These are phyloP conservation scores for Apiospora rasikravindrae DNA, from an alignment of 2,329 filamentous ascomycete genomes.

Conservation along the genomic window DNA sequence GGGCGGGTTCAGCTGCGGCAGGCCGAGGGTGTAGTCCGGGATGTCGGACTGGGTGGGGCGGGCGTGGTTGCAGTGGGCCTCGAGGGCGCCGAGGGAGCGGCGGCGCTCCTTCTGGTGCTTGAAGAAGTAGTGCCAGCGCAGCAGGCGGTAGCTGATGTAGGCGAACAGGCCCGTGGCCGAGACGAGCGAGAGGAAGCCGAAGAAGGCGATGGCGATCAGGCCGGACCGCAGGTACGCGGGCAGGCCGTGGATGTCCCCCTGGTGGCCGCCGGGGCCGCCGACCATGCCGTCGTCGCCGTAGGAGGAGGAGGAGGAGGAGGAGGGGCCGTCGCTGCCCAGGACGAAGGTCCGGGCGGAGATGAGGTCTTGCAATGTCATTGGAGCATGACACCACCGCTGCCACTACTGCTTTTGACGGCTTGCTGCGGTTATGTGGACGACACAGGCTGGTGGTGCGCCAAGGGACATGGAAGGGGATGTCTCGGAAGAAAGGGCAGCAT, in stretches of 20 bases:
- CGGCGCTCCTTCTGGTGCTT: constrained; percentile 4
- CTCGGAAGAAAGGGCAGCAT: not conserved
- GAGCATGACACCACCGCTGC: not conserved
- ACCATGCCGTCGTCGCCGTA: not conserved
- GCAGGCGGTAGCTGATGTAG: constrained; percentile 23
- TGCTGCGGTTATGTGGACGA: not conserved
- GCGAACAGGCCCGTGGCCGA: constrained; percentile 20
- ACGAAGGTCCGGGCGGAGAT: not conserved
- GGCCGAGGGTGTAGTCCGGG: not conserved
- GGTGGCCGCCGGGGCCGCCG: not conserved
- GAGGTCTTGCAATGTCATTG: not conserved
- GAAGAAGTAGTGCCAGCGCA: constrained; percentile 30
- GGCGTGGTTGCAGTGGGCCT: not conserved
- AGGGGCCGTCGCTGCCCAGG: not conserved
- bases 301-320: not conserved
- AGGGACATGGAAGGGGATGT: not conserved
- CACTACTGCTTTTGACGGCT: not conserved
- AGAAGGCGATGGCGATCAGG: constrained; percentile 24
- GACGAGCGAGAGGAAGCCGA: constrained; percentile 24
- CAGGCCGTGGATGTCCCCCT: not conserved
- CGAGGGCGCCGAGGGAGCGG: not conserved
- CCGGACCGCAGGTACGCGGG: constrained; percentile 20
- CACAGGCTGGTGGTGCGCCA: not conserved
- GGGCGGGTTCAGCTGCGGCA: not conserved
- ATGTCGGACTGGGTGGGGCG: not conserved